A percentile compares a stretch with the other conserved stretches of the same genome.
These are phyloP conservation scores for Fusarium torreyae DNA, from an alignment of 2,329 filamentous ascomycete genomes.

Conservation along the genomic window DNA sequence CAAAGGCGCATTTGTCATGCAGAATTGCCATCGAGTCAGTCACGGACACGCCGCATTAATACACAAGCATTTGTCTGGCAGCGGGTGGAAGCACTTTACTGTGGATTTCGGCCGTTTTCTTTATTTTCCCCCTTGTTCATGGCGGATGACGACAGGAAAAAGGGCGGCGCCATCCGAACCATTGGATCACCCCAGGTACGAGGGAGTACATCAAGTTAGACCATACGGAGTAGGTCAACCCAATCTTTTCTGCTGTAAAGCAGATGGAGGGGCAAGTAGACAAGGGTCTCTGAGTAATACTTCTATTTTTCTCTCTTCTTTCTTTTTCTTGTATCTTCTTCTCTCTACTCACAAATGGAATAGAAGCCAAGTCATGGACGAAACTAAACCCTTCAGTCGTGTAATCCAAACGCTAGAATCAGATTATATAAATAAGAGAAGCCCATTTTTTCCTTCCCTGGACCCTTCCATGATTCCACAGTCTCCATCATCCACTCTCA, in stretches of 20 bases:
- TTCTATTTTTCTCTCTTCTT: not conserved
- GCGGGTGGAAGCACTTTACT: constrained; percentile 10
- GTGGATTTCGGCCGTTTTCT: constrained; percentile 25
- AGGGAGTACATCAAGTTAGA: constrained; percentile 6
- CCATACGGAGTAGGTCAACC: not conserved
- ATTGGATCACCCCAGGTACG: constrained; percentile 18
- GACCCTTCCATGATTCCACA: constrained; percentile 38
- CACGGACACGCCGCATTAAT: constrained; percentile 17
- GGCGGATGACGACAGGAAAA: constrained; percentile 25
- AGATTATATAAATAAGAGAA: constrained; percentile 29
- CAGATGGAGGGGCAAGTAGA: constrained; percentile 23
- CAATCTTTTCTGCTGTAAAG: not conserved
- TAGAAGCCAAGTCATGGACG: constrained; percentile 11
- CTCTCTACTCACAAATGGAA: constrained; percentile 40
- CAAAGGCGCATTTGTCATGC: constrained; percentile 35
- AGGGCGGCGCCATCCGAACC: constrained; percentile 24
- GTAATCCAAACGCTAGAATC: constrained; percentile 22
- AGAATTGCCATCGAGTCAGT: not conserved
- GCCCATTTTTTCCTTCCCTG: constrained; percentile 32
- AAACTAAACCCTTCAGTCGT: constrained; percentile 21
- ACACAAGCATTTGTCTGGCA: constrained; percentile 11
- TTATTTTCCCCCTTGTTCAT: constrained; percentile 8
- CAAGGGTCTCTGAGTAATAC: constrained; percentile 18
- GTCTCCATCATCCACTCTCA: constrained; percentile 14
- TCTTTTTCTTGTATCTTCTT: not conserved